Conservation (phyloP, 495 filamentous ascomycete genomes). For the Podospora pseudocomata region DNA sequence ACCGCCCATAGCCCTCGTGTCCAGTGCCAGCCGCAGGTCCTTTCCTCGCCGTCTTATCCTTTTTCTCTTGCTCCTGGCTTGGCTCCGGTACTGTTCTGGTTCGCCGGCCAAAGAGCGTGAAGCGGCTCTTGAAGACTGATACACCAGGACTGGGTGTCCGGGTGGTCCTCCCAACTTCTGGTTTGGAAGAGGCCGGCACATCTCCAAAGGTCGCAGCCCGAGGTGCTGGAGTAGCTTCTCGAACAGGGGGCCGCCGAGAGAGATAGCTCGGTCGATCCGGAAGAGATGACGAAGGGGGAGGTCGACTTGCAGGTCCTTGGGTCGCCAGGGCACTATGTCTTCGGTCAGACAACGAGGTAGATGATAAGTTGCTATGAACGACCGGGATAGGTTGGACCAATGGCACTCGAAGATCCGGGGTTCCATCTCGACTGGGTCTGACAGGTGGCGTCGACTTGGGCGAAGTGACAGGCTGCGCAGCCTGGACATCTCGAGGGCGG, state of each 20-base stretch:
- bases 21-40: slow-evolving; percentile 91
- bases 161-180: slow-evolving; percentile 31
- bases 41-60: slow-evolving; percentile 60
- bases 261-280: slow-evolving; percentile 24
- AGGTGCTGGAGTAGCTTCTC: slow-evolving; percentile 41
- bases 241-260: slow-evolving; percentile 31
- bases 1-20: slow-evolving; percentile 87
- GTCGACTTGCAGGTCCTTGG: slow-evolving; percentile 31
- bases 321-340: slow-evolving; percentile 40
- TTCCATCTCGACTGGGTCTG: slow-evolving; percentile 79
- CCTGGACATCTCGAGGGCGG: slow-evolving; percentile 26
- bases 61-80: slow-evolving; percentile 43
- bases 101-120: slow-evolving; percentile 73
- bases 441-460: slow-evolving; percentile 45
- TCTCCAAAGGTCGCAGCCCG: slow-evolving; percentile 27
- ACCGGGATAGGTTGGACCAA: slow-evolving; percentile 60
- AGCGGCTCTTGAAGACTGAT: slow-evolving; percentile 50
- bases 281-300: slow-evolving; percentile 29
- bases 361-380: slow-evolving; percentile 71
- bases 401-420: slow-evolving; percentile 58
- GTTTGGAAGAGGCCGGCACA: slow-evolving; percentile 24
- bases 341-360: slow-evolving; percentile 44
- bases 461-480: slow-evolving; percentile 29
- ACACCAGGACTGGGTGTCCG: slow-evolving; percentile 50
- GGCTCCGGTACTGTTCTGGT: slow-evolving; percentile 61